phyloP scores from a whole-genome alignment of 225 moss, liverwort and hornwort genomes.

The Asterella californica region DNA sequence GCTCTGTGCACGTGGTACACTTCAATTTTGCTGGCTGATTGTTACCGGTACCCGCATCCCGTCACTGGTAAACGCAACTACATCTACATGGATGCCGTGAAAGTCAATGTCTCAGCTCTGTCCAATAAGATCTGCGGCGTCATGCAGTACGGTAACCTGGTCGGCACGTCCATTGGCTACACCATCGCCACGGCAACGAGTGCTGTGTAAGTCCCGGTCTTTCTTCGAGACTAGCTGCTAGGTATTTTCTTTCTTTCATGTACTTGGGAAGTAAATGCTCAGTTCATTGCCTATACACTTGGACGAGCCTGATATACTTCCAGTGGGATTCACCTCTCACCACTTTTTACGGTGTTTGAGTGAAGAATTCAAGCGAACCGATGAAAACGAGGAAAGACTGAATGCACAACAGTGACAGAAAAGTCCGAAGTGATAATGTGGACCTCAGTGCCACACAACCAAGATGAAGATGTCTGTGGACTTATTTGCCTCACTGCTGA shows the following conservation, averaged over 20 bases:
- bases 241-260: no score
- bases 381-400: no score
- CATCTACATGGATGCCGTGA: conserved; percentile 89
- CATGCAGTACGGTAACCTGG: conserved; percentile 70
- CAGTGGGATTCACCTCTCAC: no score
- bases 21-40: conserved; percentile 64
- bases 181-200: conserved; percentile 68
- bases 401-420: no score
- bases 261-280: neutral
- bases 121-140: conserved; percentile 47
- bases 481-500: no score
- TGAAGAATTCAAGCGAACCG: no score
- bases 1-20: conserved; percentile 71
- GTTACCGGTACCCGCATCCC: conserved; percentile 66
- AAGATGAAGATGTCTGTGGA: no score
- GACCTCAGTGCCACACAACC: no score
- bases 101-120: conserved; percentile 46
- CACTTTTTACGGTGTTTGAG: no score
- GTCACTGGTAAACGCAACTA: conserved; percentile 75
- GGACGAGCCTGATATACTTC: no score
- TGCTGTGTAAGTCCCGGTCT: conserved; percentile 45
- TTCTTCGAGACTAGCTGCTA: neutral
- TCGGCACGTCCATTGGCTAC: conserved; percentile 81
- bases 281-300: no score
- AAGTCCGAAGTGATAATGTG: no score